Percentiles rank a stretch among this genome's conserved stretches.
These are phyloP conservation scores for Vicia villosa DNA, from an alignment of 306 rosid genomes.

Conservation along the genomic window DNA sequence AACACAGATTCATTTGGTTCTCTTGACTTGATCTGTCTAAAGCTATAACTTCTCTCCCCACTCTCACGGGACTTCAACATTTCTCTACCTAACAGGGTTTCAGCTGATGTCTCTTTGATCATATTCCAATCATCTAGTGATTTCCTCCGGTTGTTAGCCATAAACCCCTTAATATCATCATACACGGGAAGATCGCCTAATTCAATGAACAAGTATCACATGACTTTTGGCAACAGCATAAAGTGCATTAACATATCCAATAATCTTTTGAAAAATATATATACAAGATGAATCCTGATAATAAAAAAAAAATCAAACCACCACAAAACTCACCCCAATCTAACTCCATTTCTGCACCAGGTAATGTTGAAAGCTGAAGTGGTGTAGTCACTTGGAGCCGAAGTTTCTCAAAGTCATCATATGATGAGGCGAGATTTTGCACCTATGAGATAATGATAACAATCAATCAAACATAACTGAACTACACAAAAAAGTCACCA, in stretches of 20 bases:
- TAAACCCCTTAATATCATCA: slow-evolving; percentile 59
- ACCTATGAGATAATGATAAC: slow-evolving; percentile 41
- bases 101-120: slow-evolving; percentile 63
- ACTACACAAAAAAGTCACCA: slow-evolving; percentile 19
- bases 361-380: slow-evolving; percentile 49
- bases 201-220: slow-evolving; percentile 37
- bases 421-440: slow-evolving; percentile 56
- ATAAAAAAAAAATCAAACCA: slow-evolving; percentile 34
- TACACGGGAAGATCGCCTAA: slow-evolving; percentile 70
- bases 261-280: not conserved
- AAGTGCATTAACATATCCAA: slow-evolving; percentile 16
- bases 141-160: slow-evolving; percentile 41
- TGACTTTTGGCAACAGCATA: slow-evolving; percentile 30
- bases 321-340: slow-evolving; percentile 72
- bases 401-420: slow-evolving; percentile 64
- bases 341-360: slow-evolving; percentile 50
- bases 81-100: slow-evolving; percentile 44
- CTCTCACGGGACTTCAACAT: slow-evolving; percentile 40
- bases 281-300: slow-evolving; percentile 23
- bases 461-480: slow-evolving; percentile 8
- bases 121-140: slow-evolving; percentile 48
- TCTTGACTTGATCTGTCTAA: slow-evolving; percentile 38
- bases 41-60: slow-evolving; percentile 41
- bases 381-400: slow-evolving; percentile 55
- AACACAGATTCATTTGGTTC: slow-evolving; percentile 50